Conservation (phyloP, 2,329 filamentous ascomycete genomes). For the Byssoonygena ceratinophila region DNA sequence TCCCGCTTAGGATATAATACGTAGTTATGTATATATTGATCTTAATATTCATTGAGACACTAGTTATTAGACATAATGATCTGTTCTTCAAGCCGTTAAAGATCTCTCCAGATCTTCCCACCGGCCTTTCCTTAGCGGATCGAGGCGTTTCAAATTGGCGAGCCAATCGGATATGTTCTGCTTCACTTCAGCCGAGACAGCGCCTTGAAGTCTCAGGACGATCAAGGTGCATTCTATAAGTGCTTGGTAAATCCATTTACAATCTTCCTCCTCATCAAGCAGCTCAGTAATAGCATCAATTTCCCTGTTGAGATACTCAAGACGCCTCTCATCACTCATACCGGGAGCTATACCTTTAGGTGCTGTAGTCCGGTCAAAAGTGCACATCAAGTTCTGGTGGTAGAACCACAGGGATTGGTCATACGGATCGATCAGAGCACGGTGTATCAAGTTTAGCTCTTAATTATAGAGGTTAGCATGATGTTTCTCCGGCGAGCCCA, state of each 20-base stretch:
- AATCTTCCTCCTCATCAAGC: constrained; percentile 55
- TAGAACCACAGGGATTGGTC: constrained; percentile 98
- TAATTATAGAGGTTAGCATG: constrained; percentile 4
- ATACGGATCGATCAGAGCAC: constrained; percentile 77
- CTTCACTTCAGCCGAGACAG: constrained; percentile 35
- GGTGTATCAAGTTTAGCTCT: constrained; percentile 67
- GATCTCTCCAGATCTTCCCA: constrained; percentile 60
- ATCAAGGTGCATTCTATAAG: constrained; percentile 64
- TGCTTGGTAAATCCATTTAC: constrained; percentile 84
- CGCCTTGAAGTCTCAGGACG: constrained; percentile 42
- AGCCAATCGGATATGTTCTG: constrained; percentile 50
- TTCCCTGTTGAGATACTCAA: constrained; percentile 57
- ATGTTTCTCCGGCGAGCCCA: neutral
- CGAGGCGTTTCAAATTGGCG: constrained; percentile 54
- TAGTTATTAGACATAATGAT: too few species aligned
- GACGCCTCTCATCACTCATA: constrained; percentile 51
- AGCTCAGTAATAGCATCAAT: constrained; percentile 62
- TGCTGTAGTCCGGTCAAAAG: constrained; percentile 42
- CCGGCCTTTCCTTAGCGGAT: constrained; percentile 62
- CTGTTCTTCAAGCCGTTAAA: constrained; percentile 20
- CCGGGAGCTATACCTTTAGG: constrained; percentile 53
- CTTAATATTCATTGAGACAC: too few species aligned
- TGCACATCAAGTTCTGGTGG: constrained; percentile 74
- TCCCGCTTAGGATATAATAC: too few species aligned
- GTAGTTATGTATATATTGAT: too few species aligned